Conservation (phyloP, 192 early-diverging fungal genomes). For the Podila epicladia region DNA sequence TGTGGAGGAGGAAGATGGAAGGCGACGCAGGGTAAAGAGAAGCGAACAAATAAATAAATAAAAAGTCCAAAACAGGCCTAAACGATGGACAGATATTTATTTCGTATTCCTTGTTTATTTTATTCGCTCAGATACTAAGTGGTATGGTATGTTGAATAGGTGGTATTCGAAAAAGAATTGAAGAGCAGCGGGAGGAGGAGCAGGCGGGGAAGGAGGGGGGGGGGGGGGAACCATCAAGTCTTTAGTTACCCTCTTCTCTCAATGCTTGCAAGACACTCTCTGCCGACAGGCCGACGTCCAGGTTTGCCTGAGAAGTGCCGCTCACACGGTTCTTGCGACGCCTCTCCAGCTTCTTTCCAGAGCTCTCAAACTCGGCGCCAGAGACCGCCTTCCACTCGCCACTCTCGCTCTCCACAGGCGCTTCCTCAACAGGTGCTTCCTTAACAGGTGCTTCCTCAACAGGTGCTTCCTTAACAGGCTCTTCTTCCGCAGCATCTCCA, state of each 20-base stretch:
- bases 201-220: too few species aligned
- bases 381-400: conserved; percentile 33
- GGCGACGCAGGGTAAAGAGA: too few species aligned
- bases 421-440: background rate
- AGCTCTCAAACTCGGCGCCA: conserved; percentile 27
- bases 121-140: too few species aligned
- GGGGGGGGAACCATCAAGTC: background rate
- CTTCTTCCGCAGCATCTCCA: background rate
- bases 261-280: conserved; percentile 48
- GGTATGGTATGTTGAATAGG: too few species aligned
- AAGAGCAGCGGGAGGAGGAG: too few species aligned
- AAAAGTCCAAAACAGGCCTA: too few species aligned
- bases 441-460: background rate
- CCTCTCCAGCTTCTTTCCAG: conserved; percentile 38
- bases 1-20: too few species aligned
- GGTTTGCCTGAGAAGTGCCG: background rate
- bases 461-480: background rate
- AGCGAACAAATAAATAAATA: too few species aligned
- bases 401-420: background rate
- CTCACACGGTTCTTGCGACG: conserved; percentile 41
- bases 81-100: too few species aligned
- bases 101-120: too few species aligned
- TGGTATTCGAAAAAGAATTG: background rate
- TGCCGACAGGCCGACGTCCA: conserved; percentile 32
- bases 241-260: conserved; percentile 27